Evolutionary conservation across 768 basidiomycete species (phyloP).

Genomic region (Termitomyces sp.): DNA sequence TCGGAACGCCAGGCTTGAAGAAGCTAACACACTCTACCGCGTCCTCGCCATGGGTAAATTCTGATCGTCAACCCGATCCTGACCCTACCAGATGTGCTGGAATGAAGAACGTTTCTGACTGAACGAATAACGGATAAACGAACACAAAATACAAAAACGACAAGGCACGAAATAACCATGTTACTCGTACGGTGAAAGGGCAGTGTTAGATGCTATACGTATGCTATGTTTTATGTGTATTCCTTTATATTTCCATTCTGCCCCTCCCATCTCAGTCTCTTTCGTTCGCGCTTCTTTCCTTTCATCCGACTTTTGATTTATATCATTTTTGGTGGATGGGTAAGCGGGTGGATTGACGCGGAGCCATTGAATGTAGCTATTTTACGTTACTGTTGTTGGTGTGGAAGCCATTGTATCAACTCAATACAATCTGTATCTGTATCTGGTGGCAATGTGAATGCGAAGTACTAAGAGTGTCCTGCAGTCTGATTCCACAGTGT

Average conservation of each 20-base stretch:
- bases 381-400: neutral
- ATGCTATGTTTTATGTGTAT: constrained; percentile 18
- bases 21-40: constrained; percentile 73
- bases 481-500: too few relatives aligned
- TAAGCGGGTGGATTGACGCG: neutral
- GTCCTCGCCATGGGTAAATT: constrained; percentile 47
- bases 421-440: constrained; percentile 10
- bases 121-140: neutral
- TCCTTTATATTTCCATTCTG: constrained; percentile 3
- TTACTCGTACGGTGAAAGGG: constrained; percentile 4
- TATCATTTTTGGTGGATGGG: neutral
- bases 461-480: too few relatives aligned
- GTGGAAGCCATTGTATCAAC: constrained; percentile 4
- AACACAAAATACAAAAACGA: constrained; percentile 1
- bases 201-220: constrained; percentile 9
- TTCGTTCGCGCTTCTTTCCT: neutral
- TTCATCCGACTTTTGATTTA: neutral
- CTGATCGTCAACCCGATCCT: constrained; percentile 17
- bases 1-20: constrained; percentile 68
- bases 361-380: neutral
- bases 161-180: constrained; percentile 11
- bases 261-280: neutral
- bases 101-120: neutral
- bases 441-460: neutral
- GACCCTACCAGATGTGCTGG: neutral